Base-by-base conservation (phyloP, 495 filamentous ascomycete species). In the Podospora fimiseda region DNA sequence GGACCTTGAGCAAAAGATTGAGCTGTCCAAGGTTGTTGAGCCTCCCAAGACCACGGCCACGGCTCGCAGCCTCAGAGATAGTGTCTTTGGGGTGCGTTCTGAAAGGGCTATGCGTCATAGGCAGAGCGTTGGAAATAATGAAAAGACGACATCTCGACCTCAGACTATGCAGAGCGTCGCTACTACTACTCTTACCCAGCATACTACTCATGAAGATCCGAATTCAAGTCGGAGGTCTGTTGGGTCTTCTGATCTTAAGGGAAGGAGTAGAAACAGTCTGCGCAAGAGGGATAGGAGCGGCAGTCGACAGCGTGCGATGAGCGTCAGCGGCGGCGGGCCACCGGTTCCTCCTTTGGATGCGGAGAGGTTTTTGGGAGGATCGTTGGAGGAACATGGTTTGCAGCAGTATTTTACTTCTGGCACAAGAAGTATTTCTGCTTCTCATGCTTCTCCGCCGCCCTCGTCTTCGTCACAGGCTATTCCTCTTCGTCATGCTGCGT, bases 11-110 rank as follows among this genome's bases (percentile, higher is more conserved):
- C 30, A 68, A 21, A 74, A 66, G 40, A 15, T 57, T 9, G 73
- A 33, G 27, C 27, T 33, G 6, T 6, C 27, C 27, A 33, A 33
- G 27, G 27, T 33, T n/a, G n/a, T n/a, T 11, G 27, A 78, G 21
- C 82, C 84, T 5, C 82, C 86, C 7, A 85, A 84, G 64, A 90
- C 85, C 21, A 74, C 81, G 7, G 82, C 85, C 2, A 90, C 88
- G 0, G 63, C 83, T n/a, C 84, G 76, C 60, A 90, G 81, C 59
- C 68, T 88, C 55, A 80, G 82, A 57, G 82, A 82, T 15, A 91
- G 88, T 63, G 82, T 94, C 9, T 87, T 93, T 63, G 80, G 82
- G 20, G 75, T 80, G 48, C 65, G 63, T 20, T 58, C 74, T 5
- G 74, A 79, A 67, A 69, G 71, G 59, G 37, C 58, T 16, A 50